These are phyloP conservation scores for Solanum hybrid DNA, from an alignment of 305 asterid species.

Conservation along the genomic window DNA sequence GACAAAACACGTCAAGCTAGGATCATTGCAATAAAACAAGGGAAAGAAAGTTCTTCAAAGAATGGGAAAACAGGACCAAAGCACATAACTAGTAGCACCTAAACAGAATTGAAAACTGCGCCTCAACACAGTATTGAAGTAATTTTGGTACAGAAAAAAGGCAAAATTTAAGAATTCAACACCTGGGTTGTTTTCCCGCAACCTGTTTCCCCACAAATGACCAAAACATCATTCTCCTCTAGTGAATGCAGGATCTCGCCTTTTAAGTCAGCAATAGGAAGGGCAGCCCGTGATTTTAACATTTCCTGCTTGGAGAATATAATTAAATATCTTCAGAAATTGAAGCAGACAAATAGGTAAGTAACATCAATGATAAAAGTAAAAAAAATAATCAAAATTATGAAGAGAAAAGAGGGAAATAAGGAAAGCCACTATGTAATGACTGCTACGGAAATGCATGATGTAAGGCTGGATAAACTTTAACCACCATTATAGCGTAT, in stretches of 20 bases:
- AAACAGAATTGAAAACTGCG: background rate
- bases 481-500: background rate
- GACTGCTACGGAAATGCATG: background rate
- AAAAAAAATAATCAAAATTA: background rate
- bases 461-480: background rate
- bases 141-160: background rate
- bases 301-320: slow-evolving; percentile 49
- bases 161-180: slow-evolving; percentile 10
- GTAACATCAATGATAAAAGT: background rate
- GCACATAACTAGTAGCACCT: background rate
- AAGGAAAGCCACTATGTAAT: background rate
- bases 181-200: slow-evolving; percentile 99
- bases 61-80: background rate
- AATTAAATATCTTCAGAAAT: slow-evolving; percentile 1
- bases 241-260: slow-evolving; percentile 59
- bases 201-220: slow-evolving; percentile 95
- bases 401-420: background rate
- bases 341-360: slow-evolving; percentile 5
- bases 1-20: background rate
- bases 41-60: background rate
- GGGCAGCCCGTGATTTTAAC: slow-evolving; percentile 65
- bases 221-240: slow-evolving; percentile 67
- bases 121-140: background rate
- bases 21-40: background rate
- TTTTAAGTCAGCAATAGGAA: slow-evolving; percentile 81